Conservation (phyloP, 2,329 filamentous ascomycete species). For the Metarhizium album region DNA sequence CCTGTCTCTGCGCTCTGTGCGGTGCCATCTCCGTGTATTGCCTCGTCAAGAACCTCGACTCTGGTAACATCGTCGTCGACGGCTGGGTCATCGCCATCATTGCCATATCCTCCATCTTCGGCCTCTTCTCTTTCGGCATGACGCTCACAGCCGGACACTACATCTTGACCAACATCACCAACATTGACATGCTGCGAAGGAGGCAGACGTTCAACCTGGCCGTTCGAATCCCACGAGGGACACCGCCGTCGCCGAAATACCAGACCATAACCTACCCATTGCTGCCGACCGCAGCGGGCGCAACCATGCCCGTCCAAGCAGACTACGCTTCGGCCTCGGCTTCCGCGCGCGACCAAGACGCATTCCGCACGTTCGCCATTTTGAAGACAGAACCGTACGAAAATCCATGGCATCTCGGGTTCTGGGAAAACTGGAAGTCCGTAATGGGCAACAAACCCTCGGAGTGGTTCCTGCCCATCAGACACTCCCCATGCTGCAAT, state of each 20-base stretch:
- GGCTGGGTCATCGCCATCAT: constrained; percentile 56
- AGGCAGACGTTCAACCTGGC: constrained; percentile 61
- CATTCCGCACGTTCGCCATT: constrained; percentile 65
- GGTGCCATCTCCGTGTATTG: constrained; percentile 56
- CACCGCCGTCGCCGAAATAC: constrained; percentile 31
- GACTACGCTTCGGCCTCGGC: not conserved
- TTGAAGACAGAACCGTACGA: constrained; percentile 61
- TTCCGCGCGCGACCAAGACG: constrained; percentile 29
- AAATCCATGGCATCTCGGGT: constrained; percentile 77
- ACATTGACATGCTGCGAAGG: constrained; percentile 65
- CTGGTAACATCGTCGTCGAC: constrained; percentile 32
- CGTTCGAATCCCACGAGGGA: constrained; percentile 51
- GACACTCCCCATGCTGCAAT: constrained; percentile 60
- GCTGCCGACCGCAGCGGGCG: constrained; percentile 6
- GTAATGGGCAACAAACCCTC: constrained; percentile 63
- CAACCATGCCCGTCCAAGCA: constrained; percentile 7
- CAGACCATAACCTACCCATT: constrained; percentile 50
- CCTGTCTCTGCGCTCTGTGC: constrained; percentile 53
- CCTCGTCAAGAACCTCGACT: constrained; percentile 39
- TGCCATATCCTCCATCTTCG: constrained; percentile 60
- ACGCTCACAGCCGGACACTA: constrained; percentile 59
- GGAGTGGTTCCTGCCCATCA: constrained; percentile 76
- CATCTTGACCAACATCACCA: constrained; percentile 65
- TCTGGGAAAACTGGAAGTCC: constrained; percentile 58
- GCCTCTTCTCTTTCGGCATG: constrained; percentile 74